Evolutionary conservation across 257 asterid genomes (phyloP).

Genomic region (Henckelia pumila): DNA sequence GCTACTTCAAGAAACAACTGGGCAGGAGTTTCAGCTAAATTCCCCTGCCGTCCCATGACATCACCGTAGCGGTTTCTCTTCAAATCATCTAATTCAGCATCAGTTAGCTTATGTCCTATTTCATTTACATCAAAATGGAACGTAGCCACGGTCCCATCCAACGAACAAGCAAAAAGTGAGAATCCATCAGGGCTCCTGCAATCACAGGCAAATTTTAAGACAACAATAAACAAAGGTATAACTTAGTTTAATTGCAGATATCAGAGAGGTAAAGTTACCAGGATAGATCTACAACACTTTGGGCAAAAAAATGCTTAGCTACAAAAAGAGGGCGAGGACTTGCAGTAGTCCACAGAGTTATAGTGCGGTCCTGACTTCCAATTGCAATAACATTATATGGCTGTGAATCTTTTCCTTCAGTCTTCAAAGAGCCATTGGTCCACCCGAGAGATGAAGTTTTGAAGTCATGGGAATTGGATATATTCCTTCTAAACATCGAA

Average conservation of each 20-base stretch:
- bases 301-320: slow-evolving; percentile 95
- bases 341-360: slow-evolving; percentile 98
- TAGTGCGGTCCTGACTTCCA: slow-evolving; percentile 98
- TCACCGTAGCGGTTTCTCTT: slow-evolving; percentile 87
- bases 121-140: slow-evolving; percentile 78
- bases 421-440: slow-evolving; percentile 76
- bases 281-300: slow-evolving; percentile 94
- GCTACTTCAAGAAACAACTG: slow-evolving; percentile 92
- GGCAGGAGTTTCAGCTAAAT: slow-evolving; percentile 88
- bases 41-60: slow-evolving; percentile 77
- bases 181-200: slow-evolving; percentile 99
- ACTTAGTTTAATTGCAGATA: slow-evolving; percentile 7
- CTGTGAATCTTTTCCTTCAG: slow-evolving; percentile 80
- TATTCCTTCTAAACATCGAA: slow-evolving; percentile 78
- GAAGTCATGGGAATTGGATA: slow-evolving; percentile 46
- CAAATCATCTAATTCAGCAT: slow-evolving; percentile 78
- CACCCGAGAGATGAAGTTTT: slow-evolving; percentile 75
- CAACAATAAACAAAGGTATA: slow-evolving; percentile 16
- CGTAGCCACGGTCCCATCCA: slow-evolving; percentile 92
- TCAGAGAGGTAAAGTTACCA: slow-evolving; percentile 50
- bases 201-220: slow-evolving; percentile 21
- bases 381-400: slow-evolving; percentile 95
- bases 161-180: slow-evolving; percentile 89
- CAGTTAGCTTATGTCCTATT: slow-evolving; percentile 72
- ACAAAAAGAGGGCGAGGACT: slow-evolving; percentile 98